phyloP scores from a whole-genome alignment of 306 rosid genomes.

The Rubus parviflorus region DNA sequence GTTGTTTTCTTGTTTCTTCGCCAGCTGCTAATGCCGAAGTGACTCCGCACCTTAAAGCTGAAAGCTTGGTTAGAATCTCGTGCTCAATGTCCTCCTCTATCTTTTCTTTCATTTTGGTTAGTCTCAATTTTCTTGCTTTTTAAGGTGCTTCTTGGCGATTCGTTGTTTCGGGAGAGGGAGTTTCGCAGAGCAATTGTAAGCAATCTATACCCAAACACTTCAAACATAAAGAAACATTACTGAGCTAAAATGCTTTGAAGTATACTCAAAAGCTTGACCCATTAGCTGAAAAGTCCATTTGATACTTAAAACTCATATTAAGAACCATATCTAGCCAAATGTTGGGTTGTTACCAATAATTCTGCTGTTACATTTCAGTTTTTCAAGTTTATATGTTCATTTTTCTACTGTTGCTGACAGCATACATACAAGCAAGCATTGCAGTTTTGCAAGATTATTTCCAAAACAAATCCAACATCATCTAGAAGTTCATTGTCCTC shows the following conservation, averaged over 20 bases:
- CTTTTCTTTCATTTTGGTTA: neutral
- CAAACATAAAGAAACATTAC: too few species aligned
- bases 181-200: slow-evolving; percentile 91
- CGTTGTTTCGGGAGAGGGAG: slow-evolving; percentile 78
- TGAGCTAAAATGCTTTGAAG: neutral
- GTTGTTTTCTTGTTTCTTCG: slow-evolving; percentile 95
- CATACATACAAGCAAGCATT: slow-evolving; percentile 86
- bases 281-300: slow-evolving; percentile 1
- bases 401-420: slow-evolving; percentile 43
- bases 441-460: slow-evolving; percentile 73
- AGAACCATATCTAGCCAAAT: neutral
- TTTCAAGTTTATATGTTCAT: neutral
- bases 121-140: neutral
- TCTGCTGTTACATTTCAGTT: neutral
- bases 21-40: slow-evolving; percentile 82
- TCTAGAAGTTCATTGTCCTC: slow-evolving; percentile 68
- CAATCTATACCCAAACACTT: neutral
- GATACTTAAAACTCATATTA: neutral
- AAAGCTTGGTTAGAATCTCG: slow-evolving; percentile 66
- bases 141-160: slow-evolving; percentile 84
- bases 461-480: slow-evolving; percentile 60
- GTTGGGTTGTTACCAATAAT: neutral
- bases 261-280: too few species aligned
- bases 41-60: slow-evolving; percentile 74
- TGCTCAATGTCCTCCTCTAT: neutral